These are phyloP conservation scores for Talaromyces pinophilus DNA, from an alignment of 2,329 filamentous ascomycete genomes.

Conservation along the genomic window DNA sequence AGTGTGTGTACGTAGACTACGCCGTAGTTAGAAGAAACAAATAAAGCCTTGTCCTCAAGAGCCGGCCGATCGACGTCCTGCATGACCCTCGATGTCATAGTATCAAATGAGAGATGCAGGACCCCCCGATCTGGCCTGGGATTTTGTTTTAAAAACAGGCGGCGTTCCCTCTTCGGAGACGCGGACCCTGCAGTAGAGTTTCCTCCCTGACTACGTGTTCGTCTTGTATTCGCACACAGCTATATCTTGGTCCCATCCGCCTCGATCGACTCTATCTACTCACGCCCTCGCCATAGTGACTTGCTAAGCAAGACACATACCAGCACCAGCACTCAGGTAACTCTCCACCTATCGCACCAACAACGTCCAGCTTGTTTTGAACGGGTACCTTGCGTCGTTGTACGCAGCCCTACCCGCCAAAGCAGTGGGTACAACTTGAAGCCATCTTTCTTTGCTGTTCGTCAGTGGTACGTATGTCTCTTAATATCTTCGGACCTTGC, in stretches of 20 bases:
- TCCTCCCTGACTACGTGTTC: slow-evolving; percentile 25
- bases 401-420: slow-evolving; percentile 18
- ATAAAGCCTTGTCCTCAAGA: slow-evolving; percentile 36
- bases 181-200: slow-evolving; percentile 25
- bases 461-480: slow-evolving; percentile 5
- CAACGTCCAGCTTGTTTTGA: neutral
- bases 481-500: slow-evolving; percentile 7
- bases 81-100: slow-evolving; percentile 43
- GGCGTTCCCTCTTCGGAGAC: slow-evolving; percentile 22
- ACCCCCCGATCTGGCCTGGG: slow-evolving; percentile 29
- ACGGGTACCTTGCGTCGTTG: slow-evolving; percentile 21
- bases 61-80: slow-evolving; percentile 47
- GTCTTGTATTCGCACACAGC: slow-evolving; percentile 24
- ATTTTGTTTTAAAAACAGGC: slow-evolving; percentile 25
- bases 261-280: slow-evolving; percentile 16
- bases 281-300: neutral
- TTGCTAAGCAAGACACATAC: slow-evolving; percentile 8
- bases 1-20: neutral
- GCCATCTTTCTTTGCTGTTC: neutral
- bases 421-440: slow-evolving; percentile 10
- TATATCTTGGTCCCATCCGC: slow-evolving; percentile 22
- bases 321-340: neutral
- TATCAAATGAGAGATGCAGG: slow-evolving; percentile 49
- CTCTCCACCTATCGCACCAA: slow-evolving; percentile 14
- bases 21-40: slow-evolving; percentile 8